Conservation (phyloP, 139 green algal genomes). For the Coelastrella sp. region DNA sequence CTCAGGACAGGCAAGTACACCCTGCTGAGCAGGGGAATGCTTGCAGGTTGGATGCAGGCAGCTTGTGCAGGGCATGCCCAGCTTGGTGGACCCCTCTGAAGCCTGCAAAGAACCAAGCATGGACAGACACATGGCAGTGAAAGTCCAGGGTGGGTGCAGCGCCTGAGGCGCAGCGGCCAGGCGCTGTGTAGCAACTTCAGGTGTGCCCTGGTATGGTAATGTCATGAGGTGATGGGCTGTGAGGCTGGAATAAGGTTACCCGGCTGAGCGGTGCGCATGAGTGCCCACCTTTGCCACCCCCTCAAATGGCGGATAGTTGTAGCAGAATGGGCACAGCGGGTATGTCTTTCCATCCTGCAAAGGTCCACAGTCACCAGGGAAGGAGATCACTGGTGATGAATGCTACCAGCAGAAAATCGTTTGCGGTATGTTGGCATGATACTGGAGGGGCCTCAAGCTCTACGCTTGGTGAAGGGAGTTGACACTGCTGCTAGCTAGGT, state of each 20-base stretch:
- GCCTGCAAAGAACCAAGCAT: conserved; percentile 27
- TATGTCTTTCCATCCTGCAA: conserved; percentile 82
- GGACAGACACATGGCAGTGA: not conserved
- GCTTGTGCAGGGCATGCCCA: conserved; percentile 85
- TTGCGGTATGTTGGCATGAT: too few relatives aligned
- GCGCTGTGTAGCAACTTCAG: too few relatives aligned
- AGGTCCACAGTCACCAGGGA: not conserved
- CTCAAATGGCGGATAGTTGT: conserved; percentile 90
- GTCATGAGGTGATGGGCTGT: too few relatives aligned
- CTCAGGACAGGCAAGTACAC: conserved; percentile 68
- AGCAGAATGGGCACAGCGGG: conserved; percentile 92
- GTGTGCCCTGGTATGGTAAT: too few relatives aligned
- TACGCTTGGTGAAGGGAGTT: too few relatives aligned
- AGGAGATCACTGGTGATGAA: too few relatives aligned
- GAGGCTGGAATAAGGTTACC: too few relatives aligned
- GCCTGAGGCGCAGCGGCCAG: too few relatives aligned
- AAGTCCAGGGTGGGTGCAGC: too few relatives aligned
- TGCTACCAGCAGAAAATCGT: too few relatives aligned
- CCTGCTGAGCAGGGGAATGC: conserved; percentile 62
- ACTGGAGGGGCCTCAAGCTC: too few relatives aligned
- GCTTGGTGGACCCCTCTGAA: conserved; percentile 49
- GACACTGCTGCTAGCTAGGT: too few relatives aligned
- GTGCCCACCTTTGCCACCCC: conserved; percentile 56
- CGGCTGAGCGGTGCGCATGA: not conserved
- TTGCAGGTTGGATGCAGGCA: conserved; percentile 84